Conservation (phyloP, 78 protist species). For the Anaeramoeba flamelloides region DNA sequence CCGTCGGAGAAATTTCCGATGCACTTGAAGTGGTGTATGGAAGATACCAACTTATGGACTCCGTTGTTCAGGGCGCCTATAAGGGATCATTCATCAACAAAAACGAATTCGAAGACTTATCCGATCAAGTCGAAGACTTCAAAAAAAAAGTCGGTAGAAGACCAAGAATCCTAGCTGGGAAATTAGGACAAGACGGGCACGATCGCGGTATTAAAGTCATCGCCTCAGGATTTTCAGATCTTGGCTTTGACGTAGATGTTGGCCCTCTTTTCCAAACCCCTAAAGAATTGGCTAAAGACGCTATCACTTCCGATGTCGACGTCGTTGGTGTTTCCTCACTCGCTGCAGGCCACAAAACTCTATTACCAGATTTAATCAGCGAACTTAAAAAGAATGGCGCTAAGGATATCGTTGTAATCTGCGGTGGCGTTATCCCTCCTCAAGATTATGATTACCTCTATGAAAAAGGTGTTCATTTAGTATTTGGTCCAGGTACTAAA, state of each 20-base stretch:
- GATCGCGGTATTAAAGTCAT: slow-evolving; percentile 93
- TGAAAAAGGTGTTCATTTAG: slow-evolving; percentile 53
- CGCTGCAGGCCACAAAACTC: slow-evolving; percentile 91
- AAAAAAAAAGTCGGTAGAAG: slow-evolving; percentile 55
- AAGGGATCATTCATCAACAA: too few species aligned
- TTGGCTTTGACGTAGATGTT: slow-evolving; percentile 90
- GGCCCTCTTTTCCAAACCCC: slow-evolving; percentile 77
- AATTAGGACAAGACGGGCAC: slow-evolving; percentile 96
- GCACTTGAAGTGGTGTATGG: slow-evolving; percentile 66
- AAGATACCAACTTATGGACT: too few species aligned
- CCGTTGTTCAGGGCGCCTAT: slow-evolving; percentile 24
- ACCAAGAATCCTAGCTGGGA: slow-evolving; percentile 75
- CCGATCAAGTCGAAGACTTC: slow-evolving; percentile 38
- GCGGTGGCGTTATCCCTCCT: slow-evolving; percentile 87
- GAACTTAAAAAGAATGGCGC: slow-evolving; percentile 31
- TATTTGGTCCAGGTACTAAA: slow-evolving; percentile 86
- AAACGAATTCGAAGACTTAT: slow-evolving; percentile 9
- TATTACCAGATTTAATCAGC: slow-evolving; percentile 68
- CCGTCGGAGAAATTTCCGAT: slow-evolving; percentile 82
- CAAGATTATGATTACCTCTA: slow-evolving; percentile 65
- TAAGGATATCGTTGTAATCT: slow-evolving; percentile 48
- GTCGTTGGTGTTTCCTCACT: slow-evolving; percentile 67
- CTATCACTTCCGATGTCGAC: slow-evolving; percentile 89
- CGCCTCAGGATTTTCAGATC: slow-evolving; percentile 84
- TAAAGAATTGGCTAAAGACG: slow-evolving; percentile 63